Evolutionary conservation across 768 basidiomycete species (phyloP).

Genomic region (Leccinellum rugosiceps): DNA sequence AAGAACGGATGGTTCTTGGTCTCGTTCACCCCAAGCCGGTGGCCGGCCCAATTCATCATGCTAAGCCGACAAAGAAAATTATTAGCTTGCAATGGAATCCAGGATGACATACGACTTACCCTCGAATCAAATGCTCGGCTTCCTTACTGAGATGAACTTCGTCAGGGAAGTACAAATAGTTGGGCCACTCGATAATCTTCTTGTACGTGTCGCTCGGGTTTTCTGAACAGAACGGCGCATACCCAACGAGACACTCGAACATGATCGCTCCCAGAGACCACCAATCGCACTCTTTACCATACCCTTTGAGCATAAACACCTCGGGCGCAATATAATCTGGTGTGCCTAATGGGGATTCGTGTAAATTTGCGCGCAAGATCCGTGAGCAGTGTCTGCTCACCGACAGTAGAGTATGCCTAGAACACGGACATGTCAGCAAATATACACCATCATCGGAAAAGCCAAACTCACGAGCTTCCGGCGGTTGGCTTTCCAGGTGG

Average conservation of each 20-base stretch:
- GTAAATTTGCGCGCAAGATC: neutral
- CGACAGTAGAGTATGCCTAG: constrained; percentile 91
- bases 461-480: constrained; percentile 72
- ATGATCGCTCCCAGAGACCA: constrained; percentile 99
- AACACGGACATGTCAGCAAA: constrained; percentile 7
- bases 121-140: constrained; percentile 84
- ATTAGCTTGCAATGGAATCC: constrained; percentile 4
- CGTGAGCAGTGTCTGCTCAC: constrained; percentile 24
- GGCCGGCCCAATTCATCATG: constrained; percentile 82
- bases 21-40: constrained; percentile 75
- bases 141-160: constrained; percentile 92
- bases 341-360: constrained; percentile 24
- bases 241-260: constrained; percentile 98
- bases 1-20: constrained; percentile 95
- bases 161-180: constrained; percentile 89
- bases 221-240: constrained; percentile 96
- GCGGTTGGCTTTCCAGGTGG: constrained; percentile 98
- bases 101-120: constrained; percentile 43
- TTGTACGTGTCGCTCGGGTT: constrained; percentile 97
- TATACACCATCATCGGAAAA: neutral
- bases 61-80: constrained; percentile 35
- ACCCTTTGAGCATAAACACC: constrained; percentile 95
- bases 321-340: constrained; percentile 86
- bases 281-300: constrained; percentile 99
- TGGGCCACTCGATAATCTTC: constrained; percentile 96